Percentiles rank a stretch among this genome's conserved stretches.
Conservation (phyloP, 805 yeast species). For the Maudiozyma turicensis region DNA sequence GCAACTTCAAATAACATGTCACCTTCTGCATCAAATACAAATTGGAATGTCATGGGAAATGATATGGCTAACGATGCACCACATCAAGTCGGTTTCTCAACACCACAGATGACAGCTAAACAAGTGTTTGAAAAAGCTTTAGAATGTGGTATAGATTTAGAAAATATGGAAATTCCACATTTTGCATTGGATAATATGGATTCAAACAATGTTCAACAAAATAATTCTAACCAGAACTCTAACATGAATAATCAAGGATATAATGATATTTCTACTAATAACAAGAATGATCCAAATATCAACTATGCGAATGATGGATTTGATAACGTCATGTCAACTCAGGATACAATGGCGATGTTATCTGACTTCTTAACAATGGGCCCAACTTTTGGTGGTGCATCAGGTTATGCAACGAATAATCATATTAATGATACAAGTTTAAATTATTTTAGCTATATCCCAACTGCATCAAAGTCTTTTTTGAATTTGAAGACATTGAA, state of each 20-base stretch:
- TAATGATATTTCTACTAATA: background rate
- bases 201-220: background rate
- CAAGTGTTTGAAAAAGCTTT: constrained; percentile 31
- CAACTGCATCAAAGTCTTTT: constrained; percentile 2
- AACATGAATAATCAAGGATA: background rate
- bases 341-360: constrained; percentile 21
- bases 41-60: background rate
- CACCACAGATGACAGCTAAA: constrained; percentile 60
- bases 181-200: constrained; percentile 12
- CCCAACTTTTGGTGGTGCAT: constrained; percentile 33
- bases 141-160: constrained; percentile 22
- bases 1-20: too few relatives aligned
- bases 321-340: background rate
- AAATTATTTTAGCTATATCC: constrained; percentile 27
- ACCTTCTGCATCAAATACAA: background rate
- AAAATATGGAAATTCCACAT: constrained; percentile 18
- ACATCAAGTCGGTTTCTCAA: constrained; percentile 66
- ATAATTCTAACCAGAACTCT: background rate
- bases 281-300: background rate
- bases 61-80: constrained; percentile 32
- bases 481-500: constrained; percentile 1
- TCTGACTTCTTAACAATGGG: constrained; percentile 34
- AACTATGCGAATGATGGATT: background rate
- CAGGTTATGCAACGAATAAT: constrained; percentile 27
- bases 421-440: constrained; percentile 24